Conservation (phyloP, 116 monocot species). For the Cymodocea nodosa region DNA sequence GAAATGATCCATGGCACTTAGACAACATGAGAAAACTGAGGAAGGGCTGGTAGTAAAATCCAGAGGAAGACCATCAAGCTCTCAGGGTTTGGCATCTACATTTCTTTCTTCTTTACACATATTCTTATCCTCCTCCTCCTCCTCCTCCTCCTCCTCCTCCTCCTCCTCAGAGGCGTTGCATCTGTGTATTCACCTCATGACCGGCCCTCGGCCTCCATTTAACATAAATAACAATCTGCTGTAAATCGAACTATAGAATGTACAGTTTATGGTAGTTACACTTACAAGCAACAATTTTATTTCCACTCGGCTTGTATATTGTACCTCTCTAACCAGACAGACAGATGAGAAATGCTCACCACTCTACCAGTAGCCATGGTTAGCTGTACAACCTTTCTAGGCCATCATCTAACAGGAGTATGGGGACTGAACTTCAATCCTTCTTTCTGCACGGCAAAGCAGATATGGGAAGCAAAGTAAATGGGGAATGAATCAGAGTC, state of each 20-base stretch:
- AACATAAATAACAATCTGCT: background rate
- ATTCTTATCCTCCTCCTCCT: slow-evolving; percentile 6
- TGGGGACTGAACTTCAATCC: slow-evolving; percentile 8
- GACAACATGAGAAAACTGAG: background rate
- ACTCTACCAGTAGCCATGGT: slow-evolving; percentile 23
- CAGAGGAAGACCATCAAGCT: background rate
- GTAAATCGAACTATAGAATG: slow-evolving; percentile 12
- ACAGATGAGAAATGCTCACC: slow-evolving; percentile 8
- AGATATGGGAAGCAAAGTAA: too few species aligned
- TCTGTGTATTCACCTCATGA: too few species aligned
- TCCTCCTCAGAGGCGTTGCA: too few species aligned
- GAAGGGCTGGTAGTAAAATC: background rate
- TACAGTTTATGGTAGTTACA: slow-evolving; percentile 5
- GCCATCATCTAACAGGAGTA: slow-evolving; percentile 6
- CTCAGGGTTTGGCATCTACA: background rate
- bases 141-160: slow-evolving; percentile 4
- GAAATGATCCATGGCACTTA: background rate
- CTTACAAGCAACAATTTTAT: slow-evolving; percentile 9
- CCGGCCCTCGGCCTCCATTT: too few species aligned
- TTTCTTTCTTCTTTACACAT: background rate
- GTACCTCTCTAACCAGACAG: slow-evolving; percentile 5
- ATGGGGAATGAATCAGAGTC: too few species aligned
- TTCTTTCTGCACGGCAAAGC: slow-evolving; percentile 1
- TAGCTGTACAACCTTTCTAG: slow-evolving; percentile 18
- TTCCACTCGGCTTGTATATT: slow-evolving; percentile 2